phyloP scores from a whole-genome alignment of 2,329 filamentous ascomycete species.

The Xylaria sp. region DNA sequence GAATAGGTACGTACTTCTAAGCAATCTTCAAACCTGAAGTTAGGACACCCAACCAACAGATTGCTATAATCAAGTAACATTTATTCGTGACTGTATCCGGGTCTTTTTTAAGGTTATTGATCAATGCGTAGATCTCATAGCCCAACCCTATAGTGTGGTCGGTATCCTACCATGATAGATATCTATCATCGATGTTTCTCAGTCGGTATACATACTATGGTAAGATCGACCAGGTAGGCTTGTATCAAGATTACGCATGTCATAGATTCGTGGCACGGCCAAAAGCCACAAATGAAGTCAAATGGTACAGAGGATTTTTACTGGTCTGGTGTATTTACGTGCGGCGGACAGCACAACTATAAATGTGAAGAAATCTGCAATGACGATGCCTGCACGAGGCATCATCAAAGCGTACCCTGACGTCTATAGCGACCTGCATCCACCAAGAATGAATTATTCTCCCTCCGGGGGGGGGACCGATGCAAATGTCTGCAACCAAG shows the following conservation, averaged over 20 bases:
- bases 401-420: constrained; percentile 34
- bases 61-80: too few species aligned
- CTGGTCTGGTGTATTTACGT: constrained; percentile 40
- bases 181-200: too few species aligned
- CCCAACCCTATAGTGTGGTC: too few species aligned
- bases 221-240: too few species aligned
- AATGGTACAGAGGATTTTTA: constrained; percentile 17
- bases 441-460: constrained; percentile 43
- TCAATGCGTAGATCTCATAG: too few species aligned
- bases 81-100: too few species aligned
- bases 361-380: constrained; percentile 32
- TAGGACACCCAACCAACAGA: background rate
- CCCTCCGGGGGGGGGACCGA: constrained; percentile 33
- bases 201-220: too few species aligned
- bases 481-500: constrained; percentile 32
- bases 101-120: too few species aligned
- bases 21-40: background rate
- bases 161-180: too few species aligned
- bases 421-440: constrained; percentile 43
- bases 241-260: too few species aligned
- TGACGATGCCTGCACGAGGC: constrained; percentile 37
- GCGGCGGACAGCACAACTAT: constrained; percentile 37
- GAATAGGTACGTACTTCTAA: background rate
- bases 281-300: background rate
- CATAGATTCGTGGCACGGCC: background rate